Base-by-base conservation (phyloP, 805 yeast species). In the Kuraishia ogatae region DNA sequence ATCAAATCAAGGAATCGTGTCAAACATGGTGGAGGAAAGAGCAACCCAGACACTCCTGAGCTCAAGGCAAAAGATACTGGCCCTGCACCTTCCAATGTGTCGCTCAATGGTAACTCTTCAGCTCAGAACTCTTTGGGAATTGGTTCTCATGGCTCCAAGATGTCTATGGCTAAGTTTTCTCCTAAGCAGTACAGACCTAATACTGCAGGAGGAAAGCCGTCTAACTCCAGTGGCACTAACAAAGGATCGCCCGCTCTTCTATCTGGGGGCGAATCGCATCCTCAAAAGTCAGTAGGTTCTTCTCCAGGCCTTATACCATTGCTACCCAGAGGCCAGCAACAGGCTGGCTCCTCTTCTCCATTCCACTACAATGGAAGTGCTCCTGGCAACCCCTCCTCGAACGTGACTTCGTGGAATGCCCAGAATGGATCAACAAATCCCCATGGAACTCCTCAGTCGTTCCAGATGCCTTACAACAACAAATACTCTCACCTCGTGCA, bases 1-100 rank as follows among this genome's bases (percentile, higher is more conserved):
- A 92, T 92, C 68, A 90, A 91, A 71, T 85, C 94, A 49, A 79
- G 98, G 66, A 92, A 92, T 67, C 80, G 98, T 64, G 86, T 87
- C 64, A 85, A 85, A 63, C 85, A 82, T 54, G 54, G 52, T 26
- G 53, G 62, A 20, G 24, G 48, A 48, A 39, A 54, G 52, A 71
- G 79, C 24, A 70, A 75, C 51, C 82, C 84, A 20, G 78, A 78
- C 59, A 79, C 84, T 11, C 85, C 85, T 0, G 83, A 80, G 62
- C 66, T 80, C 51, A 81, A 80, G 64, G 77, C 79, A 24, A 80
- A 78, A 59, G 83, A 78, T 57, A 56, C 60, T 60, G 53, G 50
- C 62, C 21, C 65, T 61, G 52, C 64, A 6, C 29, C 29, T 6
- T 62, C 53, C 64, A 69, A 20, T 71, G 71, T 26, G 64, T 61